Evolutionary conservation across 768 basidiomycete species (phyloP), one percentile per base, ranked within the genome.

Genomic region (Tylopilus sp.): DNA sequence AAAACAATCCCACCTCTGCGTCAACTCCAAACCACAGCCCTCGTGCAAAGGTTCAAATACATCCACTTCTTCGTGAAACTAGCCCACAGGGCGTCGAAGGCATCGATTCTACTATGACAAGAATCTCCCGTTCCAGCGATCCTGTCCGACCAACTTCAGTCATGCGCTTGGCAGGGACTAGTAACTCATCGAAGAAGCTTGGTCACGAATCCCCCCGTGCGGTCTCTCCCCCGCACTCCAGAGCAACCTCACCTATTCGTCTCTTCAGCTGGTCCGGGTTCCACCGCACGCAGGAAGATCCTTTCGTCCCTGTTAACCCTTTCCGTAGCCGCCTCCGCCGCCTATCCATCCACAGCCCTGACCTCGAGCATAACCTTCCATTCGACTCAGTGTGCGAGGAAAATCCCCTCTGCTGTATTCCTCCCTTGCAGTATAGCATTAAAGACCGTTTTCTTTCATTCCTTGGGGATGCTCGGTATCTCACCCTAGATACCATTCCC

Each of bases 231-330:
- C 64, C 74, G 9, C 75, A 69, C 40, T 76, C 76, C 12, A 74
- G 78, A 33, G 66, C 73, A 4, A 66, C 71, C 0, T 87, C 86
- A 2, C 86, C 87, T 1, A 69, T 87, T 0, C 79, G 84, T 11
- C 71, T 84, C 17, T 73, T 87, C 16, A 74, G 78, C 14, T 81
- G 78, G 74, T 73, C 79, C 1, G 73, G 76, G 11, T 74, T 85
- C 13, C 78, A 81, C 17, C 76, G 83, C 9, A 68, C 72, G 21
- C 71, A 71, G 25, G 80, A 82, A 50, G 82, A 83, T 24, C 77
- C 76, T 0, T 85, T 85, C 54, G 65, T 83, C 5, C 83, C 82
- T 1, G 58, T 83, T 4, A 72, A 85, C 54, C 83, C 83, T 13
- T 84, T 78, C 64, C 68, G 58, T 6, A 59, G 52, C 12, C 65